Evolutionary conservation across 1,139 yeast species (phyloP), one percentile per base, ranked within the genome.

Genomic region (Schwanniomyces etchellsii): DNA sequence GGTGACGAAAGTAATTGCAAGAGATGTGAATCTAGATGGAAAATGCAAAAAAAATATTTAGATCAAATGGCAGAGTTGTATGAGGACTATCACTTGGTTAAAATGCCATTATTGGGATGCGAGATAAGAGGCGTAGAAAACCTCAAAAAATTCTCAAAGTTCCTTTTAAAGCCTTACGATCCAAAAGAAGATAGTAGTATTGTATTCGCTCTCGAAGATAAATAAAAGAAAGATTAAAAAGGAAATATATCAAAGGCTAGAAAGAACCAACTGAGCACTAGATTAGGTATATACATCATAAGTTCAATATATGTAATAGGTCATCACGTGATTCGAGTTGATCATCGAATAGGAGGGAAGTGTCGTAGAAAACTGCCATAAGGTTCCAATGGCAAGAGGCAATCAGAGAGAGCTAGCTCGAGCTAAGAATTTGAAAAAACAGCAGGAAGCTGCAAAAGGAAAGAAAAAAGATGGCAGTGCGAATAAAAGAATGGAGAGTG

Each of bases 371-470:
- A n/a, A n/a, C n/a, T n/a, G n/a, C 21, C 21, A 26, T n/a, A 15
- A 9, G 24, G 16, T 20, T 30, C 52, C 31, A 32, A 89, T 89
- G 97, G 81, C 95, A 31, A 76, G 98, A 68, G 98, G 98, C 20
- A 91, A 91, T 59, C 97, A 91, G 61, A 75, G 98, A 57, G 98
- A 91, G 30, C 73, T 84, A 48, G 96, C 96, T 17, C 74, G 98
- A 52, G 88, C 81, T 37, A 89, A 85, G 63, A 86, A 85, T 60
- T 56, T 64, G 52, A 91, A 89, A 66, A 89, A 89, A 60, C 81
- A 74, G 50, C 74, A 74, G 44, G 82, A 76, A 26, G 67, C 67
- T 4, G 60, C 63, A 16, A 79, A 81, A 54, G 67, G 62, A 47
- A 73, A 70, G 53, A 85, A 86, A 67, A 76, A 74, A 50, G 69